phyloP scores from a whole-genome alignment of 2,329 filamentous ascomycete genomes.

The Fusarium tanahbumbuense region DNA sequence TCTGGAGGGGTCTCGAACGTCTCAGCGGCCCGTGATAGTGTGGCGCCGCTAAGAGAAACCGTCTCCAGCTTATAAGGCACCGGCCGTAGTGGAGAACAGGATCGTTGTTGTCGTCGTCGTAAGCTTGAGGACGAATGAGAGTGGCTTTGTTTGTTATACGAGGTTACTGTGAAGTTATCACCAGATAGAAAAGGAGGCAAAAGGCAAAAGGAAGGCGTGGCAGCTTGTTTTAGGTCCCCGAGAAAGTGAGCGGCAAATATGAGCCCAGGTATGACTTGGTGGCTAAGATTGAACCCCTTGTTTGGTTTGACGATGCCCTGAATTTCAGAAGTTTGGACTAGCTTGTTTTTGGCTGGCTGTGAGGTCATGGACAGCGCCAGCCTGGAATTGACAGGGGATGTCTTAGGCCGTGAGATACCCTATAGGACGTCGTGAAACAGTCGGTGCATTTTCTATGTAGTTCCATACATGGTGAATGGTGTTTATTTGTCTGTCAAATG shows the following conservation, averaged over 20 bases:
- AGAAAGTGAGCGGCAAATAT: constrained; percentile 7
- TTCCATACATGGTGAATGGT: background rate
- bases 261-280: constrained; percentile 13
- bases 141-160: constrained; percentile 27
- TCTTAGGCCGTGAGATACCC: constrained; percentile 8
- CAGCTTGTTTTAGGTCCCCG: constrained; percentile 17
- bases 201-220: background rate
- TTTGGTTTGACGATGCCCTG: constrained; percentile 33
- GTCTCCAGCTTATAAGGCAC: constrained; percentile 39
- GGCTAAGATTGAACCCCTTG: constrained; percentile 20
- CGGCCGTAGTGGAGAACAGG: constrained; percentile 30
- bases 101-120: constrained; percentile 13
- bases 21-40: constrained; percentile 29
- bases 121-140: constrained; percentile 21
- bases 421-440: constrained; percentile 7
- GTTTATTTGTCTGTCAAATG: background rate
- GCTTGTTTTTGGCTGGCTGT: constrained; percentile 35
- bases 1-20: constrained; percentile 24
- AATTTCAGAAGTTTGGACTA: constrained; percentile 22
- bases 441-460: background rate
- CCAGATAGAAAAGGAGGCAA: constrained; percentile 7
- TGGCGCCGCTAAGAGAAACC: constrained; percentile 34
- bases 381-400: constrained; percentile 14
- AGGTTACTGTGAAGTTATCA: constrained; percentile 21
- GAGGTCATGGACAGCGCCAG: constrained; percentile 33